phyloP scores from a whole-genome alignment of 495 filamentous ascomycete genomes.

The Talaromyces nanjingensis region DNA sequence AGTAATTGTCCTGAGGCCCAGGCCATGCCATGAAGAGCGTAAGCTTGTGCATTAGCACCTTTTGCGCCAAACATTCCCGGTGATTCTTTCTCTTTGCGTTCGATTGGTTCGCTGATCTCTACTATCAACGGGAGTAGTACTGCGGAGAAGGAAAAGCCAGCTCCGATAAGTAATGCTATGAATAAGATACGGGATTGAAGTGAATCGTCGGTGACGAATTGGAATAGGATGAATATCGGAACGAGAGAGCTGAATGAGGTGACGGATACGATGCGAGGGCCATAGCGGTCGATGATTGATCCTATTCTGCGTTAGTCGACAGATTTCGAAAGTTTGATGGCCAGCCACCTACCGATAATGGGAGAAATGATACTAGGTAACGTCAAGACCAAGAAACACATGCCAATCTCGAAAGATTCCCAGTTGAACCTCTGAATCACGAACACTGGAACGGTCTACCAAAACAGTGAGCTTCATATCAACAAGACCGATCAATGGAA shows the following conservation, averaged over 20 bases:
- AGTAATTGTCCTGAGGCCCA: conserved; percentile 56
- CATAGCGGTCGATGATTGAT: conserved; percentile 42
- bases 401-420: conserved; percentile 50
- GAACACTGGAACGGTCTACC: conserved; percentile 36
- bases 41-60: conserved; percentile 53
- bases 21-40: conserved; percentile 52
- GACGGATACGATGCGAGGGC: conserved; percentile 41
- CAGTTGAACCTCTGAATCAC: conserved; percentile 45
- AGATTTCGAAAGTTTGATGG: conserved; percentile 18
- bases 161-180: conserved; percentile 23
- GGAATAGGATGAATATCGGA: conserved; percentile 43
- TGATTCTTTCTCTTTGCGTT: conserved; percentile 43
- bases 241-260: conserved; percentile 42
- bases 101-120: conserved; percentile 57
- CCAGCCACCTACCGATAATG: conserved; percentile 20
- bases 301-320: conserved; percentile 32
- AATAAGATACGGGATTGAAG: conserved; percentile 26
- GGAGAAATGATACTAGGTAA: conserved; percentile 28
- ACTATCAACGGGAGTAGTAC: conserved; percentile 40
- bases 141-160: conserved; percentile 25
- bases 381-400: conserved; percentile 52
- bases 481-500: background rate
- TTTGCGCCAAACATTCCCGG: conserved; percentile 43
- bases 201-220: conserved; percentile 33
- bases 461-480: background rate